phyloP scores from a whole-genome alignment of 2,329 filamentous ascomycete genomes.

The Calonectria pseudoturangicola region DNA sequence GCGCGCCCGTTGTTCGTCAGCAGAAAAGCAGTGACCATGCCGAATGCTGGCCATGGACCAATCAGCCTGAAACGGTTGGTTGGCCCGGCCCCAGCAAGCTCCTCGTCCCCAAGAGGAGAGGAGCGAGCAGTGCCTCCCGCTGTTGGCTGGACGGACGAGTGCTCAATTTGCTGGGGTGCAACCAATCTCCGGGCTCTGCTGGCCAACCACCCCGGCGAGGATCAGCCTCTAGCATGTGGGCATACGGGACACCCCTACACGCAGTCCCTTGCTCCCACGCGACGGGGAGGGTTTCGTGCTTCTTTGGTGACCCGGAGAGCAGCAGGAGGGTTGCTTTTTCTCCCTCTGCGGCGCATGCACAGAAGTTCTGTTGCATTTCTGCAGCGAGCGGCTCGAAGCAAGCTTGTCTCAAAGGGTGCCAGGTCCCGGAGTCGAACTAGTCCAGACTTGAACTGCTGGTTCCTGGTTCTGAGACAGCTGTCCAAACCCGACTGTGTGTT shows the following conservation, averaged over 20 bases:
- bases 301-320: not conserved
- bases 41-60: constrained; percentile 7
- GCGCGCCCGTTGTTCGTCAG: not conserved
- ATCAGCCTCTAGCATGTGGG: constrained; percentile 23
- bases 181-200: constrained; percentile 14
- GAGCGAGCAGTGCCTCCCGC: not conserved
- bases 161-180: constrained; percentile 17
- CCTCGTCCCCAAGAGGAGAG: not conserved
- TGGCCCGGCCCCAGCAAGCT: not conserved
- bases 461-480: not conserved
- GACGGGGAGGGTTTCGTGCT: constrained; percentile 23
- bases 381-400: not conserved
- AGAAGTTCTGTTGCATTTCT: constrained; percentile 15
- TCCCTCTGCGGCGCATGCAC: constrained; percentile 17
- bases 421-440: not conserved
- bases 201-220: constrained; percentile 25
- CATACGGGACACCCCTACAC: constrained; percentile 29
- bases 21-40: constrained; percentile 14
- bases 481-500: not conserved
- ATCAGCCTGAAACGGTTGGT: constrained; percentile 19
- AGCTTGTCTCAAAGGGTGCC: constrained; percentile 14
- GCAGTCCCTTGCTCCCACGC: constrained; percentile 34
- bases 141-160: not conserved
- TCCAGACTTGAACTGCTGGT: not conserved
- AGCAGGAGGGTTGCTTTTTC: constrained; percentile 13